A percentile compares a stretch with the other conserved stretches of the same genome.
Evolutionary conservation across 805 yeast genomes (phyloP).

Genomic region (Sungouiozyma intestinalis): DNA sequence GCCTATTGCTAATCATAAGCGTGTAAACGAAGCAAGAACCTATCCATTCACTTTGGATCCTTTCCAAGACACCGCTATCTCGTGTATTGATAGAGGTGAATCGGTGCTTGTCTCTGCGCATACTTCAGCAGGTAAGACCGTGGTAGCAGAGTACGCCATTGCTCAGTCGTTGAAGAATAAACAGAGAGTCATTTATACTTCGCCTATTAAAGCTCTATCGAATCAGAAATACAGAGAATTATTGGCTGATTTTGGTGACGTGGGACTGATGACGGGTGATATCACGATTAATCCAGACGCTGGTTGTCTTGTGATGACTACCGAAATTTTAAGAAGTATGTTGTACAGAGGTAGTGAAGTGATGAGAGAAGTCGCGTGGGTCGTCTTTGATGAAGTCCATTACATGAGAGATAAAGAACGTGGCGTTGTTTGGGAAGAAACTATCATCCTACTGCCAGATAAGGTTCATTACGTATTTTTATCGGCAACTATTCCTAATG

Average conservation of each 20-base stretch:
- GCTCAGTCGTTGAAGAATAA: slow-evolving; percentile 88
- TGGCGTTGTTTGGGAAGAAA: slow-evolving; percentile 99
- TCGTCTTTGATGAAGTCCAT: slow-evolving; percentile 94
- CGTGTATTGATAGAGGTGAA: slow-evolving; percentile 90
- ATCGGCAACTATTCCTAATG: slow-evolving; percentile 96
- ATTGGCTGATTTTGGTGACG: slow-evolving; percentile 88
- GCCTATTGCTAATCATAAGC: slow-evolving; percentile 82
- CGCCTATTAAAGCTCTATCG: slow-evolving; percentile 90
- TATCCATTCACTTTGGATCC: slow-evolving; percentile 94
- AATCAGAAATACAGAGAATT: slow-evolving; percentile 91
- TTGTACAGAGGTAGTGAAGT: slow-evolving; percentile 94
- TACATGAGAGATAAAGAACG: slow-evolving; percentile 96
- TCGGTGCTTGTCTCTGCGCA: slow-evolving; percentile 96
- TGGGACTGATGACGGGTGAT: slow-evolving; percentile 98
- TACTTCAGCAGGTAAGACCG: slow-evolving; percentile 95
- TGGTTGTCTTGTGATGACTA: slow-evolving; percentile 96
- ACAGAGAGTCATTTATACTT: slow-evolving; percentile 89
- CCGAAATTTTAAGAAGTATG: slow-evolving; percentile 96
- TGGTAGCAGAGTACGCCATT: slow-evolving; percentile 93
- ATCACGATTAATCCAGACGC: slow-evolving; percentile 98
- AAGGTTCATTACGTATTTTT: slow-evolving; percentile 88
- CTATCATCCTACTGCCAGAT: slow-evolving; percentile 89
- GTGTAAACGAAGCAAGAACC: slow-evolving; percentile 68
- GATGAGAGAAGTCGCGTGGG: slow-evolving; percentile 99
- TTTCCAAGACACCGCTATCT: slow-evolving; percentile 92